phyloP scores from a whole-genome alignment of 352 stramenopile species.

The Pythium oligandrum region DNA sequence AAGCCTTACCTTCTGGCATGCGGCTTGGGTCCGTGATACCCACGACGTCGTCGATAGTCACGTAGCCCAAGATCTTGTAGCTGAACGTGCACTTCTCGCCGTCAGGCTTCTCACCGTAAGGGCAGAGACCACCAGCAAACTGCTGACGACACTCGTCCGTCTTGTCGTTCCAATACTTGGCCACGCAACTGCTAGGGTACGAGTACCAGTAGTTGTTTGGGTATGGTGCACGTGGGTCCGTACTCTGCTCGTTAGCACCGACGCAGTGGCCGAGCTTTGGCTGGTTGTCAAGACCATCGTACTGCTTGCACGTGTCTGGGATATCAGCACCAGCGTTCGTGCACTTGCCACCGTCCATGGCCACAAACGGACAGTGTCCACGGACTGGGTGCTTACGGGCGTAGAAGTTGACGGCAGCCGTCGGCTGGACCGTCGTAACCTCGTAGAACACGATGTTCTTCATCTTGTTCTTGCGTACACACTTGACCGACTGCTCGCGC shows the following conservation, averaged over 20 bases:
- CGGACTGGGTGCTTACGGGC: slow-evolving; percentile 20
- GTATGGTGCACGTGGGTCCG: slow-evolving; percentile 53
- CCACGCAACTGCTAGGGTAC: slow-evolving; percentile 49
- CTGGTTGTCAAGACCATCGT: slow-evolving; percentile 34
- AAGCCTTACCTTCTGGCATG: slow-evolving; percentile 11
- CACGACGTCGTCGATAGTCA: slow-evolving; percentile 55
- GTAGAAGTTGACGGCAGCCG: slow-evolving; percentile 40
- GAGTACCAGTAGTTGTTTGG: slow-evolving; percentile 68
- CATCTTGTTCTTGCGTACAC: slow-evolving; percentile 66
- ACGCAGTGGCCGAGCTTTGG: slow-evolving; percentile 43
- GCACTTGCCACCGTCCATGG: slow-evolving; percentile 61
- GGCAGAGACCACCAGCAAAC: slow-evolving; percentile 31
- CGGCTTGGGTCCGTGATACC: slow-evolving; percentile 42
- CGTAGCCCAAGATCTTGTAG: slow-evolving; percentile 56
- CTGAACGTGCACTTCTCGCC: slow-evolving; percentile 57
- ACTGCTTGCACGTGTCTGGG: slow-evolving; percentile 38
- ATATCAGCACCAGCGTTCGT: slow-evolving; percentile 32
- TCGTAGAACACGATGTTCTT: slow-evolving; percentile 68
- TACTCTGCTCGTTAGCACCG: slow-evolving; percentile 32
- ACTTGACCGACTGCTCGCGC: slow-evolving; percentile 43
- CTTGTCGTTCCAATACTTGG: slow-evolving; percentile 43
- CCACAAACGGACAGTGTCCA: slow-evolving; percentile 52
- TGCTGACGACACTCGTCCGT: slow-evolving; percentile 26
- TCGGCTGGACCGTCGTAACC: slow-evolving; percentile 54
- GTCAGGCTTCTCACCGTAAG: slow-evolving; percentile 30